Base-by-base conservation (phyloP, 352 stramenopile species). In the Salisapilia sapeloensis region DNA sequence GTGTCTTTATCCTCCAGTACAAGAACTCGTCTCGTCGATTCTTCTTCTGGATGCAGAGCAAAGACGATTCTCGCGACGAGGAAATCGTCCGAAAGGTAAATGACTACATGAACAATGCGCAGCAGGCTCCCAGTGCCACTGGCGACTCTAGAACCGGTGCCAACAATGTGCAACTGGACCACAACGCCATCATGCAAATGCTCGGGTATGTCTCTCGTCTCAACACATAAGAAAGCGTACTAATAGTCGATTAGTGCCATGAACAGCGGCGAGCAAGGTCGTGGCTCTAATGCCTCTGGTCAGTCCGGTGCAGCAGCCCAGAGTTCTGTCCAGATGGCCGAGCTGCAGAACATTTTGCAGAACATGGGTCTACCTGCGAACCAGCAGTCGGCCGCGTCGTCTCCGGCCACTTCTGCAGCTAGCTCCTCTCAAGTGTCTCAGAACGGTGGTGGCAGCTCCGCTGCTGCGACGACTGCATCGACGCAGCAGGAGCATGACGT, bases 21-120 rank as follows among this genome's bases (percentile, higher is more conserved):
- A 91, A 92, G 49, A 87, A 84, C 50, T 91, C 70, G 38, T 70
- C 69, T 6, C 75, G 84, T 12, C 77, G 83, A 14, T 95, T 96
- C 54, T 94, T 96, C 53, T 96, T 95, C 52, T 96, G 85, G 85
- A 94, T 95, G 81, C 85, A 95, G 71, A 81, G 86, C 56, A 92
- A 92, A 52, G 70, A 92, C 48, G 60, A 51, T 24, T 71, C 71
- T 13, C 78, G 87, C 20, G 81, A 94, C 35, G 76, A 89, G 22
- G 82, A 92, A 31, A 47, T 85, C 7, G 56, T 61, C 17, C 85
- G 83, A 48, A 92, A 91, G 40, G 55, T 91, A 18, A 89, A 92
- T 50, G 72, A 90, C 33, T 75, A 56, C 42, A 92, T 92, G 72
- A 91, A 89, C 42, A 87, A 86, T 31, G 61, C 65, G 14, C 54